phyloP scores from a whole-genome alignment of 495 filamentous ascomycete species.

The Talaromyces proteolyticus region DNA sequence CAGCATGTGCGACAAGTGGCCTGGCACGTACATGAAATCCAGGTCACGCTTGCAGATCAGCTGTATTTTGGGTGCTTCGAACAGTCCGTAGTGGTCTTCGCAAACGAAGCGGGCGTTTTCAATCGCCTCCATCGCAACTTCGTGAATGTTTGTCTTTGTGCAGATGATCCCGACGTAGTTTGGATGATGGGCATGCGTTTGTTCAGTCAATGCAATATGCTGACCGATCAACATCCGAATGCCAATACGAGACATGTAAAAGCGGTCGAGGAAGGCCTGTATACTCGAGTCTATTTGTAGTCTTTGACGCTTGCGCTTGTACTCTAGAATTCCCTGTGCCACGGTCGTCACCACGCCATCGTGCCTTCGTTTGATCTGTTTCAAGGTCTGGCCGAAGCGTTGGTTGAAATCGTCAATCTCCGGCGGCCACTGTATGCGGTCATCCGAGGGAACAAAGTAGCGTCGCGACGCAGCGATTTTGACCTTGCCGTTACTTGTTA shows the following conservation, averaged over 20 bases:
- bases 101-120: conserved; percentile 98
- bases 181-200: conserved; percentile 77
- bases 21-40: conserved; percentile 98
- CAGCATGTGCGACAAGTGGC: conserved; percentile 96
- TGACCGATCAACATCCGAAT: conserved; percentile 99
- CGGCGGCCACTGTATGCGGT: conserved; percentile 85
- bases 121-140: conserved; percentile 93
- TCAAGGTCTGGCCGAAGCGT: conserved; percentile 75
- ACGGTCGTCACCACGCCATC: conserved; percentile 94
- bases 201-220: conserved; percentile 93
- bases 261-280: conserved; percentile 93
- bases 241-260: conserved; percentile 99
- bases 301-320: conserved; percentile 90
- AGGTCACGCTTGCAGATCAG: conserved; percentile 89
- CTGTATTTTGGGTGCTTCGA: conserved; percentile 94
- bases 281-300: conserved; percentile 98
- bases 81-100: conserved; percentile 97
- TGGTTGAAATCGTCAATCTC: conserved; percentile 93
- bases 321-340: conserved; percentile 94
- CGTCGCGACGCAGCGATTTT: conserved; percentile 48
- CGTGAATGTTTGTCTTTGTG: conserved; percentile 94
- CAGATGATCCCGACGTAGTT: conserved; percentile 98
- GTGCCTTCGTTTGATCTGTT: conserved; percentile 91
- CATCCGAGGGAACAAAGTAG: conserved; percentile 90
- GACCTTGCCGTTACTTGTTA: conserved; percentile 44